A percentile compares a stretch with the other conserved stretches of the same genome.
These are phyloP conservation scores for Claviceps africana DNA, from an alignment of 2,329 filamentous ascomycete genomes.

Conservation along the genomic window DNA sequence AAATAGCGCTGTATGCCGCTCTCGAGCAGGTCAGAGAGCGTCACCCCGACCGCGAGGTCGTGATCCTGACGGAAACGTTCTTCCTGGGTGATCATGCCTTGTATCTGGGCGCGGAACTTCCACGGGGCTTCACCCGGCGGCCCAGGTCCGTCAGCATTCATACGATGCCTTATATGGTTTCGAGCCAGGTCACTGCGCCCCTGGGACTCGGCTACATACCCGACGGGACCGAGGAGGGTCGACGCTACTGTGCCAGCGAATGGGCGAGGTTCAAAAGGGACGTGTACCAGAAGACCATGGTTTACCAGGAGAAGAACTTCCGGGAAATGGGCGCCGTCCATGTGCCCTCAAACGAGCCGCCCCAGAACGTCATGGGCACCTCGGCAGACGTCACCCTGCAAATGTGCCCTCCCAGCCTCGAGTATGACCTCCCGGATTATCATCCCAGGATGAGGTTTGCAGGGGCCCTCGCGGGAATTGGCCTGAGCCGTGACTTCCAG, in stretches of 20 bases:
- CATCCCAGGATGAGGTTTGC: conserved; percentile 26
- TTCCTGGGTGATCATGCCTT: conserved; percentile 25
- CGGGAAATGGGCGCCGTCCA: not conserved
- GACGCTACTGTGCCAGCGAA: not conserved
- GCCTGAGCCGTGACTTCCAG: not conserved
- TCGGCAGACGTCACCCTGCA: conserved; percentile 23
- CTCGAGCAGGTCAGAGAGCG: not conserved
- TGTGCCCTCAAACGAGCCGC: conserved; percentile 10
- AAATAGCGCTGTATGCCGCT: not conserved
- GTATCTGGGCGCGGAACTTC: conserved; percentile 22
- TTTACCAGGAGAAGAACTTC: not conserved
- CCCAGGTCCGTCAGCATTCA: conserved; percentile 26
- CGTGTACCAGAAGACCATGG: not conserved
- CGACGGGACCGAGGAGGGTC: not conserved
- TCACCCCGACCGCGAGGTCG: conserved; percentile 20
- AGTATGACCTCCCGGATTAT: conserved; percentile 24
- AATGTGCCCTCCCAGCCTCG: conserved; percentile 24
- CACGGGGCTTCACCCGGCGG: conserved; percentile 20
- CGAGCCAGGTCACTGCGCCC: conserved; percentile 13
- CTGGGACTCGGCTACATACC: not conserved
- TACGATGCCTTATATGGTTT: conserved; percentile 21
- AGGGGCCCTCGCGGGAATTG: conserved; percentile 20
- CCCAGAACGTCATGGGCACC: conserved; percentile 22
- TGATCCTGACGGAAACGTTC: conserved; percentile 28
- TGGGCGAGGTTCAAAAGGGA: not conserved